phyloP scores from a whole-genome alignment of 108 stramenopile species.

The Skeletonema tropicum region DNA sequence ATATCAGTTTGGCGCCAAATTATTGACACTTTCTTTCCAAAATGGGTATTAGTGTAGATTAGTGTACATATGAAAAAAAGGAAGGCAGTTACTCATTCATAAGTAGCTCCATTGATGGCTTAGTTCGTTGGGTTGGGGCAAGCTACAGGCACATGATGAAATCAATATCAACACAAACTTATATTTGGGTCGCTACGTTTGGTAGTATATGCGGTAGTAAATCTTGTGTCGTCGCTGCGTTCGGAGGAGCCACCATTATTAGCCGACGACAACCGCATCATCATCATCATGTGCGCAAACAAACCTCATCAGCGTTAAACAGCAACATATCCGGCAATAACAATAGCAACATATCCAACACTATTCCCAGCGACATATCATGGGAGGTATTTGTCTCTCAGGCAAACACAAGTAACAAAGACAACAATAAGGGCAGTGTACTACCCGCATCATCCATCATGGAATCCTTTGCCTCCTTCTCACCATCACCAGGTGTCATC shows the following conservation, averaged over 20 bases:
- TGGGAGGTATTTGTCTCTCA: constrained; percentile 86
- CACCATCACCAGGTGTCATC: constrained; percentile 48
- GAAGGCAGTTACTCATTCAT: too few relatives aligned
- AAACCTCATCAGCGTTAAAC: not conserved
- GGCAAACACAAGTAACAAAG: constrained; percentile 60
- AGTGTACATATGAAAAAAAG: too few relatives aligned
- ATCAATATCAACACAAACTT: not conserved
- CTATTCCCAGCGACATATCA: not conserved
- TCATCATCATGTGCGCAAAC: not conserved
- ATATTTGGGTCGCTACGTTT: not conserved
- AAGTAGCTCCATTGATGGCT: too few relatives aligned
- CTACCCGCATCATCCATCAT: constrained; percentile 48
- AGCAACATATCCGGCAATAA: too few relatives aligned
- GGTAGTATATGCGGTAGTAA: not conserved
- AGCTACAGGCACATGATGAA: not conserved
- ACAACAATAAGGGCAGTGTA: constrained; percentile 68
- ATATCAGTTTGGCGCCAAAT: too few relatives aligned
- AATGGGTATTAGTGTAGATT: too few relatives aligned
- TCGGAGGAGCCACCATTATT: not conserved
- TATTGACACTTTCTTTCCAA: too few relatives aligned
- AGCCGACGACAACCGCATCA: not conserved
- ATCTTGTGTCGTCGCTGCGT: not conserved
- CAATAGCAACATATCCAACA: not conserved
- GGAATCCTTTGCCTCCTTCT: constrained; percentile 72
- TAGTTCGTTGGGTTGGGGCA: not conserved